Base-by-base conservation (phyloP, 805 yeast genomes). In the Ogataea philodendri region DNA sequence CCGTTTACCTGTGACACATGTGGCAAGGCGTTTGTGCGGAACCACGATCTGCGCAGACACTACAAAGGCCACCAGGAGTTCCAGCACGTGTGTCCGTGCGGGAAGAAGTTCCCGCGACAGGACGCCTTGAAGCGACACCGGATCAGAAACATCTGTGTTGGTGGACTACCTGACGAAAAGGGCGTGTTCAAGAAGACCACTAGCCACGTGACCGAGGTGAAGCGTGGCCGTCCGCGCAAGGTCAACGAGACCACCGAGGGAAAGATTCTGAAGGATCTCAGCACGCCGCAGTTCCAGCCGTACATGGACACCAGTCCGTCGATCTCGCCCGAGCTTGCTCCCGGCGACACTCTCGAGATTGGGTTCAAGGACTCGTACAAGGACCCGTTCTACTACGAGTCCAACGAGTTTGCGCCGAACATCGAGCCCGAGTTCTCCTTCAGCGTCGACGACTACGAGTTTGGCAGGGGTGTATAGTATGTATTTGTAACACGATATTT, bases 31-130 rank as follows among this genome's bases (percentile, higher is more conserved):
- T 93, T 93, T 65, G 99, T 93, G 15, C 73, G 99, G 44, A 96
- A 90, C 45, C 98, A 93, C 56, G 99, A 93, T 62, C 68, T 93
- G 49, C 76, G 86, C 42, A 74, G 99, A 42, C 99, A 93, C 55
- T 79, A 77, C 47, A 86, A 85, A 57, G 84, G 89, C 10, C 99
- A 93, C 56, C 70, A 76, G 35, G 88, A 78, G 34, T 79, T 80
- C 43, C 72, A 80, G 17, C 81, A 73, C 48, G 66, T 66, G 17
- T 93, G 98, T 62, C 83, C 84, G 0, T 94, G 99, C 65, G 96
- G 97, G n/a, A 90, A 89, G 62, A 81, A 80, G 44, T 93, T 93
- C 63, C 80, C 90, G 2, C 71, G 97, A 40, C 81, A 84, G 35
- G 97, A 93, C 65, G 96, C 96, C 0, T 65, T 89, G 57, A 78